Evolutionary conservation across 352 stramenopile species (phyloP).

Genomic region (Pythium brachiatum): DNA sequence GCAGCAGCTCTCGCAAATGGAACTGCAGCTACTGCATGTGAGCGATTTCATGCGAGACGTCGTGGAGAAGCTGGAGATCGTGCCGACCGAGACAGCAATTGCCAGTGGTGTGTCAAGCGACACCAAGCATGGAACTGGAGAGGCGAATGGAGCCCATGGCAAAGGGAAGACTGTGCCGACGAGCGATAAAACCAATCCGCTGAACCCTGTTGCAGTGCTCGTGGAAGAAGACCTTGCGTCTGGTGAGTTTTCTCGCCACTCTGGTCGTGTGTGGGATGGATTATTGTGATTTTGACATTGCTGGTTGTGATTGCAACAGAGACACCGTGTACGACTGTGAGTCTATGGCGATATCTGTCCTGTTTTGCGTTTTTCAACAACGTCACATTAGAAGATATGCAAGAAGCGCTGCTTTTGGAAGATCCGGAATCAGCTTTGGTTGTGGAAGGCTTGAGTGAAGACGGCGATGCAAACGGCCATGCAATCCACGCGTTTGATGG

Average conservation of each 20-base stretch:
- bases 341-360: constrained; percentile 65
- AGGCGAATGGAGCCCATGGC: neutral
- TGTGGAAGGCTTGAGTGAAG: neutral
- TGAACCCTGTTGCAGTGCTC: constrained; percentile 30
- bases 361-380: constrained; percentile 64
- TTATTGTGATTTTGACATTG: neutral
- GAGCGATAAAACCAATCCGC: constrained; percentile 26
- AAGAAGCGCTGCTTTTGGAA: constrained; percentile 55
- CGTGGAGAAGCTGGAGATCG: constrained; percentile 40
- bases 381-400: constrained; percentile 58
- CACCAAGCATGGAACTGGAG: constrained; percentile 4
- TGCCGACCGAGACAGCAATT: neutral
- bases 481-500: neutral
- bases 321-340: constrained; percentile 57
- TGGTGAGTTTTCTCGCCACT: constrained; percentile 24
- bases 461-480: constrained; percentile 1
- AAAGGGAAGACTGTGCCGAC: constrained; percentile 12
- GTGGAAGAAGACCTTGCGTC: constrained; percentile 71
- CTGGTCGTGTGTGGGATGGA: neutral
- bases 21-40: constrained; percentile 55
- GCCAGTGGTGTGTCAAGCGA: neutral
- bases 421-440: constrained; percentile 20
- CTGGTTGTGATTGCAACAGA: constrained; percentile 28
- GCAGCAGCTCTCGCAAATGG: constrained; percentile 58
- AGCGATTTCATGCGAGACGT: constrained; percentile 56